phyloP scores from a whole-genome alignment of 441 rosid species.

The Adansonia gregorii region DNA sequence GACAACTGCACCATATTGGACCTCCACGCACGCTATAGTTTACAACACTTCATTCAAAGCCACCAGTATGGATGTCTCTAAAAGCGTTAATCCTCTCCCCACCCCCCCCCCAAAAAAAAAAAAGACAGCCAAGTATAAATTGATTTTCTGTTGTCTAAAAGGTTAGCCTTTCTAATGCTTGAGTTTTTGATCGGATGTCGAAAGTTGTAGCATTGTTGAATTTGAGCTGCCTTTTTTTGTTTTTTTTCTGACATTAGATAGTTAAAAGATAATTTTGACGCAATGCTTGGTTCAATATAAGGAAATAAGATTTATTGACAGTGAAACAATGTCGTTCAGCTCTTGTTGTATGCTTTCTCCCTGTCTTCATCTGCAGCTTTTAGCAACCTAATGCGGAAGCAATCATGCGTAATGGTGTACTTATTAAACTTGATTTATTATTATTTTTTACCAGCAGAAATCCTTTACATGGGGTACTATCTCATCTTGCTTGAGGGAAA shows the following conservation, averaged over 20 bases:
- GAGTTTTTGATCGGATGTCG: conserved; percentile 29
- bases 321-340: no score
- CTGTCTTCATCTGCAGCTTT: no score
- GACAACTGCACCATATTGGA: conserved; percentile 30
- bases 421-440: no score
- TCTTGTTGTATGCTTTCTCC: no score
- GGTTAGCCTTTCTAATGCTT: conserved; percentile 8
- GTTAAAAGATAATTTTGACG: conserved; percentile 7
- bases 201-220: conserved; percentile 42
- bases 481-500: background rate
- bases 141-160: background rate
- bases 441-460: background rate
- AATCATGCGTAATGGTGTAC: no score
- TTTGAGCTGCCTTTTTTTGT: conserved; percentile 12
- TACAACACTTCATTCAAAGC: background rate
- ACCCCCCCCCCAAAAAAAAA: no score
- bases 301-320: no score
- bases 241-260: background rate
- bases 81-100: background rate
- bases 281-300: background rate
- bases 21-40: conserved; percentile 15
- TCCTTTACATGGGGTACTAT: background rate
- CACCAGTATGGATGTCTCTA: background rate
- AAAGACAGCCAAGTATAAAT: background rate
- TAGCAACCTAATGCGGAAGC: no score